A percentile compares a stretch with the other conserved stretches of the same genome.
phyloP scores from a whole-genome alignment of 768 basidiomycete genomes.

The Saitozyma podzolica region DNA sequence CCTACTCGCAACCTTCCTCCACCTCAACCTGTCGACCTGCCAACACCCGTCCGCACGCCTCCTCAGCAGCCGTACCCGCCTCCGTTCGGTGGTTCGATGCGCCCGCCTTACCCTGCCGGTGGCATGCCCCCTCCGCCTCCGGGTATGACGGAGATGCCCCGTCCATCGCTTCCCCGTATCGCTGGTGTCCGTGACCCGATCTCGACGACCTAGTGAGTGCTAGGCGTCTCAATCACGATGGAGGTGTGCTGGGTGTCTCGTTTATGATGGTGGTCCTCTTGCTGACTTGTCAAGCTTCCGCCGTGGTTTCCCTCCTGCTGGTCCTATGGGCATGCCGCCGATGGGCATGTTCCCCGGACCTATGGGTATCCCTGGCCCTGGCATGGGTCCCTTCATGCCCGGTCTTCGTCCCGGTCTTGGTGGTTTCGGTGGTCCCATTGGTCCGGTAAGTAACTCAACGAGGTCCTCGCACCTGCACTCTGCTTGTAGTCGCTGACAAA shows the following conservation, averaged over 20 bases:
- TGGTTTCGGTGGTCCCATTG: constrained; percentile 50
- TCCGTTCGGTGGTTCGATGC: constrained; percentile 10
- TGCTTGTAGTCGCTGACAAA: background rate
- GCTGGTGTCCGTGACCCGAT: constrained; percentile 51
- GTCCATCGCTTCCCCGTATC: constrained; percentile 44
- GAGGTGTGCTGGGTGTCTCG: too few species aligned
- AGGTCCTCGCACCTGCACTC: too few species aligned
- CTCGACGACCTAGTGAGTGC: constrained; percentile 50
- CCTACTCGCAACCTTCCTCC: constrained; percentile 27
- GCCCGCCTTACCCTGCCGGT: constrained; percentile 27
- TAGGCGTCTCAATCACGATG: too few species aligned
- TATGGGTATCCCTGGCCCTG: constrained; percentile 48
- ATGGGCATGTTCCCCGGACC: constrained; percentile 48
- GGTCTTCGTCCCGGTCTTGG: constrained; percentile 48
- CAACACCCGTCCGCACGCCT: constrained; percentile 40
- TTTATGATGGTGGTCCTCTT: constrained; percentile 8
- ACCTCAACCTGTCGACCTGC: constrained; percentile 45
- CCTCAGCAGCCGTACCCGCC: constrained; percentile 14
- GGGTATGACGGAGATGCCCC: constrained; percentile 42
- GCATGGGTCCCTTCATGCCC: constrained; percentile 51
- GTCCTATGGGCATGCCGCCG: constrained; percentile 36
- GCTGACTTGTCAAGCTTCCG: constrained; percentile 29
- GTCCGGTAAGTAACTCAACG: constrained; percentile 31
- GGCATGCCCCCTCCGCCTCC: constrained; percentile 33
- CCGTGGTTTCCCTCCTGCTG: constrained; percentile 46